These are phyloP conservation scores for Ramicandelaber brevisporus DNA, from an alignment of 192 early-diverging fungal species.

Conservation along the genomic window DNA sequence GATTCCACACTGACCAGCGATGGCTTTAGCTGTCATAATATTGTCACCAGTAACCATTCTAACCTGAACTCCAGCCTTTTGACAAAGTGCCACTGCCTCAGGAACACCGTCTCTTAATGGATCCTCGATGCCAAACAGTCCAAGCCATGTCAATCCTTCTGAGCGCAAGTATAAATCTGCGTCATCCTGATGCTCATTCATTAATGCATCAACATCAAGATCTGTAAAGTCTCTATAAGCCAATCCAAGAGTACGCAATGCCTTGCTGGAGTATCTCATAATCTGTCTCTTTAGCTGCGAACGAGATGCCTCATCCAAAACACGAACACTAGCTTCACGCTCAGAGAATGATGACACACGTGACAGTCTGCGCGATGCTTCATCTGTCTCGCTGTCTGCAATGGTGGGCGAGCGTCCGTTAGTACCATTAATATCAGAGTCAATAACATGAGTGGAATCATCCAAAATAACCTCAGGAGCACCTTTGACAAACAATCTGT, in stretches of 20 bases:
- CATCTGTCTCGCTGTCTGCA: too few species aligned
- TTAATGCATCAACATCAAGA: too few species aligned
- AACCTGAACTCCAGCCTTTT: constrained; percentile 78
- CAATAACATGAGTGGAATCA: constrained; percentile 28
- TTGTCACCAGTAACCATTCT: constrained; percentile 99
- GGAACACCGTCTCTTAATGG: constrained; percentile 87
- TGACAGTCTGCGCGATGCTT: too few species aligned
- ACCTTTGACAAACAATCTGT: constrained; percentile 78
- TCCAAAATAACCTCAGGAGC: constrained; percentile 69
- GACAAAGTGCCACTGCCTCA: constrained; percentile 69
- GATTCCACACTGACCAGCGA: constrained; percentile 85
- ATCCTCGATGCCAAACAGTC: constrained; percentile 91
- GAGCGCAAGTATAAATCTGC: constrained; percentile 18
- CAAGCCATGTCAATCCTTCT: constrained; percentile 43
- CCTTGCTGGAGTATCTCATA: constrained; percentile 54
- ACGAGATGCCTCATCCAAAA: too few species aligned
- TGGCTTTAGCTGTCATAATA: constrained; percentile 70
- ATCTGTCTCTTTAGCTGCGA: too few species aligned
- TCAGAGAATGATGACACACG: too few species aligned
- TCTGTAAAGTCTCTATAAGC: constrained; percentile 70
- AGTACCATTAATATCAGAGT: too few species aligned
- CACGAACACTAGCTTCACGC: too few species aligned
- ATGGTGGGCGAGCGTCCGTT: too few species aligned
- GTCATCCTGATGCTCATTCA: constrained; percentile 28
- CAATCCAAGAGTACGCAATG: constrained; percentile 74